Conservation (phyloP, 768 basidiomycete species). For the Amanita jacksonii region DNA sequence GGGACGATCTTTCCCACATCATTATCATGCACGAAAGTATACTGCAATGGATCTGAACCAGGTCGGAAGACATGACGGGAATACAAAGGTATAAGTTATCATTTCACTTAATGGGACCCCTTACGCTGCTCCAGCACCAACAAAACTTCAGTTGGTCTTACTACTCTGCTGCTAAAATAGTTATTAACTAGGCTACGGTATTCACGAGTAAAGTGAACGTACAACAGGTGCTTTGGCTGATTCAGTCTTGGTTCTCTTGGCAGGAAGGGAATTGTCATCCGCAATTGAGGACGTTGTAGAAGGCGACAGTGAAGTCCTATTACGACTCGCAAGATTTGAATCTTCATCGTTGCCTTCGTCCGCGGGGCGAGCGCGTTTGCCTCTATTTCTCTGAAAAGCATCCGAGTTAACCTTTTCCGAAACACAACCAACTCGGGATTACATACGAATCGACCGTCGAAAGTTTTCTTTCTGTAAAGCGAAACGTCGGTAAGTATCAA, state of each 20-base stretch:
- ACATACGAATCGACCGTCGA: constrained; percentile 55
- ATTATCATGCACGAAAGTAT: neutral
- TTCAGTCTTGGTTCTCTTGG: constrained; percentile 1
- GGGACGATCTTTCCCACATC: too few relatives aligned
- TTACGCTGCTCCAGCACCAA: constrained; percentile 22
- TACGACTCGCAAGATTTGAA: constrained; percentile 10
- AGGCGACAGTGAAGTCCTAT: too few relatives aligned
- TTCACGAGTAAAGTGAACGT: too few relatives aligned
- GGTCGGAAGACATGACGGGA: too few relatives aligned
- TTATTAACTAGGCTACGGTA: too few relatives aligned
- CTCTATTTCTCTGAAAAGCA: constrained; percentile 49
- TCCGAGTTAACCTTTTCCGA: too few relatives aligned
- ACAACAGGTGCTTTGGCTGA: too few relatives aligned
- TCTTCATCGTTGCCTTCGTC: constrained; percentile 18
- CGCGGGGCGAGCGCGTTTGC: constrained; percentile 44
- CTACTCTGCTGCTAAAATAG: constrained; percentile 21
- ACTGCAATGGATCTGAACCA: too few relatives aligned
- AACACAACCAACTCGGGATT: neutral
- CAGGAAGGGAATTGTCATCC: neutral
- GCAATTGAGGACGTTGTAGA: neutral
- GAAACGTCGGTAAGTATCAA: constrained; percentile 4
- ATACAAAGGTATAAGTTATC: constrained; percentile 3
- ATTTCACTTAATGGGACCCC: constrained; percentile 21
- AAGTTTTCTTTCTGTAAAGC: constrained; percentile 42
- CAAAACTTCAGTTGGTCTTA: constrained; percentile 18